phyloP scores from a whole-genome alignment of 1,284 basidiomycete genomes.

The Pseudomicrostroma phylloplanum region DNA sequence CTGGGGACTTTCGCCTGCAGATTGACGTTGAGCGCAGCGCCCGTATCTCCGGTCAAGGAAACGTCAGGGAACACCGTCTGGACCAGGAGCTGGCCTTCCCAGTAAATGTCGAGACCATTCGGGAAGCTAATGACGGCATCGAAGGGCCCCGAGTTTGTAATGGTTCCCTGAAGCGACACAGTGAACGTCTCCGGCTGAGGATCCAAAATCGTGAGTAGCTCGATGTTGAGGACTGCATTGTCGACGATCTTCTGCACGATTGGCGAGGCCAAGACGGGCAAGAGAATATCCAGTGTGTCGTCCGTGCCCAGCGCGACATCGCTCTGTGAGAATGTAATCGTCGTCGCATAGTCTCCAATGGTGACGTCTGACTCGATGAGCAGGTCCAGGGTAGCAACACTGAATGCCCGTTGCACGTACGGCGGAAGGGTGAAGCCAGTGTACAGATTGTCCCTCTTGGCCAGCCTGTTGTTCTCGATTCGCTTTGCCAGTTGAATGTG shows the following conservation, averaged over 20 bases:
- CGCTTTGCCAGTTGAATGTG: background rate
- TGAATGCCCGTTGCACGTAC: slow-evolving; percentile 65
- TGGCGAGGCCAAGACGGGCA: slow-evolving; percentile 67
- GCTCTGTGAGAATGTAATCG: slow-evolving; percentile 61
- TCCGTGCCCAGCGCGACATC: slow-evolving; percentile 62
- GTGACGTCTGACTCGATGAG: slow-evolving; percentile 58
- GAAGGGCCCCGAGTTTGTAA: slow-evolving; percentile 70
- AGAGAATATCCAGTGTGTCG: slow-evolving; percentile 60
- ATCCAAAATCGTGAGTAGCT: slow-evolving; percentile 33
- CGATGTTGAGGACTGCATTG: slow-evolving; percentile 55
- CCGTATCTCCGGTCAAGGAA: slow-evolving; percentile 57
- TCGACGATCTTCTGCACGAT: slow-evolving; percentile 73
- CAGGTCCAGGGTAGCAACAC: slow-evolving; percentile 62
- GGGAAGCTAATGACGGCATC: slow-evolving; percentile 67
- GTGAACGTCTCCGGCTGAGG: slow-evolving; percentile 60
- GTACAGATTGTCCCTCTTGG: slow-evolving; percentile 41
- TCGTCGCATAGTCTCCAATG: slow-evolving; percentile 65
- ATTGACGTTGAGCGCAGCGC: slow-evolving; percentile 60
- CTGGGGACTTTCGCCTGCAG: slow-evolving; percentile 63
- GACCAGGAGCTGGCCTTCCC: slow-evolving; percentile 62
- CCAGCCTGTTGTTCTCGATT: slow-evolving; percentile 52
- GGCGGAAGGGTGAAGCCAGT: slow-evolving; percentile 65
- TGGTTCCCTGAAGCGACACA: slow-evolving; percentile 61
- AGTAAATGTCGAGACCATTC: slow-evolving; percentile 61
- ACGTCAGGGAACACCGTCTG: slow-evolving; percentile 61